phyloP scores from a whole-genome alignment of 176 grass and related monocot genomes.

The Thinopyrum elongatum region DNA sequence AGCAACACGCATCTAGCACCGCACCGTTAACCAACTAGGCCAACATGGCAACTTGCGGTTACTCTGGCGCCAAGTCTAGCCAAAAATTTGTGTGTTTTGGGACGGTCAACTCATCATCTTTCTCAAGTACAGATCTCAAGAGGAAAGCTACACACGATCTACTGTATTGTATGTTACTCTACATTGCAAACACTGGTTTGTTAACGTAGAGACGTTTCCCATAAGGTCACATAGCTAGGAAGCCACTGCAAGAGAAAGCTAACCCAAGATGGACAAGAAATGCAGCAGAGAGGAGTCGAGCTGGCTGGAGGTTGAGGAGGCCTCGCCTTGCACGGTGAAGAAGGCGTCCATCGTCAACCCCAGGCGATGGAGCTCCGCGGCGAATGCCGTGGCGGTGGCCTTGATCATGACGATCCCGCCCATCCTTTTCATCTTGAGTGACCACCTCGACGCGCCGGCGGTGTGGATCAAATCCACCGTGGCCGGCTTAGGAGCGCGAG shows the following conservation, averaged over 20 bases:
- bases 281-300: not conserved
- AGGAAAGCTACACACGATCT: not conserved
- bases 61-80: too few species aligned
- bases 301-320: conserved; percentile 21
- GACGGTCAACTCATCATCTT: not conserved
- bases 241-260: not conserved
- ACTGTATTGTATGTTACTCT: too few species aligned
- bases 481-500: not conserved
- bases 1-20: too few species aligned
- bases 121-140: not conserved
- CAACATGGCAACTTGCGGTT: too few species aligned
- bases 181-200: too few species aligned
- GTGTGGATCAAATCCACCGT: conserved; percentile 26
- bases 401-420: conserved; percentile 29
- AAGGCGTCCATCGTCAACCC: not conserved
- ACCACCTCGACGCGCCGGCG: not conserved
- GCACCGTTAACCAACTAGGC: too few species aligned
- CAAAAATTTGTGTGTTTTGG: too few species aligned
- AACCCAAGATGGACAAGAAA: not conserved
- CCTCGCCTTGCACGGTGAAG: conserved; percentile 15
- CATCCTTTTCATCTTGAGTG: conserved; percentile 16
- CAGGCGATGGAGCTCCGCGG: conserved; percentile 12
- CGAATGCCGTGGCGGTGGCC: conserved; percentile 18
- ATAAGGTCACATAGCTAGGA: not conserved
- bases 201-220: not conserved